A percentile compares a stretch with the other conserved stretches of the same genome.
Evolutionary conservation across 2,329 filamentous ascomycete species (phyloP).

Genomic region (Sporothrix inflata): DNA sequence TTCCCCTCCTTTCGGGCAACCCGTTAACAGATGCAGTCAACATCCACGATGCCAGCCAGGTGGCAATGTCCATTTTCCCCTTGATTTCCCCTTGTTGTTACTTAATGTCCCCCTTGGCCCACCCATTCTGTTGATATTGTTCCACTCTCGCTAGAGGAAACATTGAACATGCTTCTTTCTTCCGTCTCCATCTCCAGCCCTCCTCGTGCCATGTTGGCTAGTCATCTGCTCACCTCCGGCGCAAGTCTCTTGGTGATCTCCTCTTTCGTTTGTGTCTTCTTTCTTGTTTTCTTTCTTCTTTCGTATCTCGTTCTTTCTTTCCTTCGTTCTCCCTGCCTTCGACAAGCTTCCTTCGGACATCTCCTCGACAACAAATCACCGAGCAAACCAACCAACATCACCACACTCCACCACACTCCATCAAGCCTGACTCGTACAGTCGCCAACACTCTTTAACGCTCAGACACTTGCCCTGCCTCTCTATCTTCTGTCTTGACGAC

Average conservation of each 20-base stretch:
- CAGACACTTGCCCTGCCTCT: background rate
- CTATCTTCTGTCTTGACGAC: background rate
- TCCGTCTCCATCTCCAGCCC: background rate
- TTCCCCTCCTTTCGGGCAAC: background rate
- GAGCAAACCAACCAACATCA: background rate
- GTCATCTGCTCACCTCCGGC: background rate
- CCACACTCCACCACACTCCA: background rate
- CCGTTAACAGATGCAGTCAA: background rate
- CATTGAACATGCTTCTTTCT: background rate
- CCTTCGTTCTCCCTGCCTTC: background rate
- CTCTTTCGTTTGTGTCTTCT: background rate
- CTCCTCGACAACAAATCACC: background rate
- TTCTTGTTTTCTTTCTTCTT: background rate
- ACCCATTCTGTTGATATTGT: conserved; percentile 10
- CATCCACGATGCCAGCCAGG: background rate
- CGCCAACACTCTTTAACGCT: background rate
- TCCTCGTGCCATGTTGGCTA: background rate
- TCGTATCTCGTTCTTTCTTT: background rate
- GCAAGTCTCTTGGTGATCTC: background rate
- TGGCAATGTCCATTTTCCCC: background rate
- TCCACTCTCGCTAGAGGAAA: background rate
- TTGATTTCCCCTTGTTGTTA: background rate
- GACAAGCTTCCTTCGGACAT: background rate
- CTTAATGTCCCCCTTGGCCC: background rate
- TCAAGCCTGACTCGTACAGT: background rate